Conservation (phyloP, 164 flowering plant genomes). For the Kalanchoe fedtschenkoi region DNA sequence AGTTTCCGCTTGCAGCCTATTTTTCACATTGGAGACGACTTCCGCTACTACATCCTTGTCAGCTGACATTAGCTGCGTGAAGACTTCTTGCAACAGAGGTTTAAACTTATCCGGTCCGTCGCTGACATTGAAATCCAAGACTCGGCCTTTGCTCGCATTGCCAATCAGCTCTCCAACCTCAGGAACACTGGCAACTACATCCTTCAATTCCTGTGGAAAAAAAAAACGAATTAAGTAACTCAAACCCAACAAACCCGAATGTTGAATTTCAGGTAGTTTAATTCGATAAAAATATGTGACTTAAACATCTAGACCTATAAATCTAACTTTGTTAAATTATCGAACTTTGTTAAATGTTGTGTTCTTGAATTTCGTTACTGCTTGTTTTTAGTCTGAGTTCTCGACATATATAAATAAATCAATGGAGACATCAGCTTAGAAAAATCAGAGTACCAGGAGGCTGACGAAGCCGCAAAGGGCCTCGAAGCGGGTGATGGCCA, state of each 20-base stretch:
- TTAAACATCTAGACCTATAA: too few relatives aligned
- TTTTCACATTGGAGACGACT: slow-evolving; percentile 36
- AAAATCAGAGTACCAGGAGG: slow-evolving; percentile 38
- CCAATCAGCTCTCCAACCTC: slow-evolving; percentile 82
- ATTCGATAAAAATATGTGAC: too few relatives aligned
- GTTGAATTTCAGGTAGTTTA: too few relatives aligned
- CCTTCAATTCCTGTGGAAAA: slow-evolving; percentile 57
- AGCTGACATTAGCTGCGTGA: slow-evolving; percentile 75
- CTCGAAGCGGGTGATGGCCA: slow-evolving; percentile 76
- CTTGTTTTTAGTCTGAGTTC: too few relatives aligned
- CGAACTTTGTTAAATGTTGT: too few relatives aligned
- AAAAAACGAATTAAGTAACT: too few relatives aligned
- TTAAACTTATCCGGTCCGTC: slow-evolving; percentile 47
- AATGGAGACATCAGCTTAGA: too few relatives aligned
- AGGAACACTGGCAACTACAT: slow-evolving; percentile 50
- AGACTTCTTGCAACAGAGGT: slow-evolving; percentile 36
- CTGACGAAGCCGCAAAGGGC: slow-evolving; percentile 81
- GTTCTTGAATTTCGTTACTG: too few relatives aligned
- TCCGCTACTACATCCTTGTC: slow-evolving; percentile 31
- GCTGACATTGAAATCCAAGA: slow-evolving; percentile 22
- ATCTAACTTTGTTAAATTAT: too few relatives aligned
- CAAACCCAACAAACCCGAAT: too few relatives aligned
- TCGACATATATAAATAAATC: too few relatives aligned
- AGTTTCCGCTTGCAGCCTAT: slow-evolving; percentile 39
- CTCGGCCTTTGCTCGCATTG: slow-evolving; percentile 22